These are phyloP conservation scores for Mortierella sp. DNA, from an alignment of 371 early-diverging fungal genomes.

Conservation along the genomic window DNA sequence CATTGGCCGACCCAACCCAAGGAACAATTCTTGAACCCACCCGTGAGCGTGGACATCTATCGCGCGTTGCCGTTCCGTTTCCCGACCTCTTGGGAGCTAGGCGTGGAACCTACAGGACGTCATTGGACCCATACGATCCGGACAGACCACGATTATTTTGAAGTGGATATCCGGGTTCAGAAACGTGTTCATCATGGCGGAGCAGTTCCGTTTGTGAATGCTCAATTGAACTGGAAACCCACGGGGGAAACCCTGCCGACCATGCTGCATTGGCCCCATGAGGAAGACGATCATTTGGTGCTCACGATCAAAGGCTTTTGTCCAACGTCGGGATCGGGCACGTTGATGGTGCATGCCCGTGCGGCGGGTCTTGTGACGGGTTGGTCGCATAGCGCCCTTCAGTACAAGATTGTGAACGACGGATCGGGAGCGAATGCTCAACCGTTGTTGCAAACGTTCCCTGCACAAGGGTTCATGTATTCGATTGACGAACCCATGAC, in stretches of 20 bases:
- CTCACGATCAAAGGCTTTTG: constrained; percentile 27
- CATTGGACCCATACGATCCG: constrained; percentile 8
- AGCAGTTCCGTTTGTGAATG: background rate
- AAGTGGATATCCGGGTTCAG: constrained; percentile 18
- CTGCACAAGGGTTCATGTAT: background rate
- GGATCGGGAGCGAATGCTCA: constrained; percentile 23
- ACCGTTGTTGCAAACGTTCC: constrained; percentile 8
- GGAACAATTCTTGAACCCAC: constrained; percentile 41
- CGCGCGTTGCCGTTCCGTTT: constrained; percentile 9
- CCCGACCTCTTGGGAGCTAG: constrained; percentile 15
- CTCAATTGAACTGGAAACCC: constrained; percentile 9
- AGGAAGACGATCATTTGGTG: constrained; percentile 14
- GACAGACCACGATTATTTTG: constrained; percentile 30
- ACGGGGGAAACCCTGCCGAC: background rate
- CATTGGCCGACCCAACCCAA: constrained; percentile 20
- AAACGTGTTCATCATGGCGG: constrained; percentile 9
- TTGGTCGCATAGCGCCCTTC: no score
- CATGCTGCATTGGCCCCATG: constrained; percentile 10
- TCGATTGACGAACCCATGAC: constrained; percentile 26
- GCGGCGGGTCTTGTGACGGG: background rate
- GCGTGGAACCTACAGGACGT: constrained; percentile 3
- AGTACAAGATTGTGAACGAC: constrained; percentile 27
- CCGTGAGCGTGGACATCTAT: constrained; percentile 24
- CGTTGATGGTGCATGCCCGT: constrained; percentile 3
- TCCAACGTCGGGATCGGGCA: constrained; percentile 25